A percentile compares a stretch with the other conserved stretches of the same genome.
Evolutionary conservation across 306 rosid genomes (phyloP).

Genomic region (Dalbergia cultrata): DNA sequence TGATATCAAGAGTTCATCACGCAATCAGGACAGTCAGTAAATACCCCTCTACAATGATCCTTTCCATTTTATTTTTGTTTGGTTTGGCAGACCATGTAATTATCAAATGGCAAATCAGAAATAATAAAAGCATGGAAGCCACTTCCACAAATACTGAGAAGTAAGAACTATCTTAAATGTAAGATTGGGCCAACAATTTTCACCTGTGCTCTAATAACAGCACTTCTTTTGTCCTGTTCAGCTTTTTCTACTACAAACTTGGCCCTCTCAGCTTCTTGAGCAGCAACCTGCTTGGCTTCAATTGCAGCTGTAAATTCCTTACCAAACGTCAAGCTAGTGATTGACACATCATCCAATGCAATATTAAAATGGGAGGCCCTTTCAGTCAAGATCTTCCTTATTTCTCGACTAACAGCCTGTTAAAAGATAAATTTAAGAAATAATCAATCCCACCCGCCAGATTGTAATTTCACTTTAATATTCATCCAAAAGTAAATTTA

Average conservation of each 20-base stretch:
- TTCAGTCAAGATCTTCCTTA: conserved; percentile 73
- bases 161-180: conserved; percentile 3
- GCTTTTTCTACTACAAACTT: conserved; percentile 90
- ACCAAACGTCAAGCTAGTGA: conserved; percentile 77
- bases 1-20: too few relatives aligned
- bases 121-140: conserved; percentile 4
- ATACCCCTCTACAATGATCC: too few relatives aligned
- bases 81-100: neutral
- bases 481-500: neutral
- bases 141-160: neutral
- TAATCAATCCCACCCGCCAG: conserved; percentile 15
- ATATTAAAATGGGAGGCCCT: conserved; percentile 85
- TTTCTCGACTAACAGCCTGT: conserved; percentile 88
- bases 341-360: conserved; percentile 93
- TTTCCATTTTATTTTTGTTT: neutral
- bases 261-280: conserved; percentile 98
- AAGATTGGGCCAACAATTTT: conserved; percentile 18
- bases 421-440: conserved; percentile 25
- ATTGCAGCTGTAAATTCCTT: conserved; percentile 85
- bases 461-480: conserved; percentile 5
- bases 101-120: conserved; percentile 14
- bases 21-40: too few relatives aligned
- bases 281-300: conserved; percentile 97
- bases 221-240: conserved; percentile 88
- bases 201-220: conserved; percentile 88